Conservation (phyloP, 1,284 basidiomycete species). For the Phylloporus sp. region DNA sequence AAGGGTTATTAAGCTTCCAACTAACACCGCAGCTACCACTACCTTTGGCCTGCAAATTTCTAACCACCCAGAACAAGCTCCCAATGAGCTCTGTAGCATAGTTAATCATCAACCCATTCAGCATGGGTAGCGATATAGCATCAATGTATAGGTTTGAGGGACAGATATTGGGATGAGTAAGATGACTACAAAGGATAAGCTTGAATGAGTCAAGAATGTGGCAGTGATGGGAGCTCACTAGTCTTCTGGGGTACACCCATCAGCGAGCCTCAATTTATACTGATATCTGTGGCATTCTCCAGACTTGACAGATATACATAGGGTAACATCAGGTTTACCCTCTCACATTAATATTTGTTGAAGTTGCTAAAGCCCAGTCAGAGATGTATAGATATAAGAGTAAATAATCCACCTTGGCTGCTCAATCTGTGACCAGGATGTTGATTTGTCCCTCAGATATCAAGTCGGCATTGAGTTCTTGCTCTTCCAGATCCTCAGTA, state of each 20-base stretch:
- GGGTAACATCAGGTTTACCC: slow-evolving; percentile 60
- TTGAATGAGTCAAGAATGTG: slow-evolving; percentile 1
- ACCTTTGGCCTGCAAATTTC: slow-evolving; percentile 87
- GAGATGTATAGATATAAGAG: background rate
- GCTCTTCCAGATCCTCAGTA: slow-evolving; percentile 51
- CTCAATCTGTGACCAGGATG: slow-evolving; percentile 67
- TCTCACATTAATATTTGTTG: slow-evolving; percentile 56
- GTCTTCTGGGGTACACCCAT: slow-evolving; percentile 64
- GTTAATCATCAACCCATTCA: slow-evolving; percentile 86
- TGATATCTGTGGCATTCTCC: slow-evolving; percentile 95
- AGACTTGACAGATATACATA: slow-evolving; percentile 83
- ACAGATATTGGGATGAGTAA: slow-evolving; percentile 67
- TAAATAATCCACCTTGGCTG: slow-evolving; percentile 64
- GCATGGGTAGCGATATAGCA: slow-evolving; percentile 75
- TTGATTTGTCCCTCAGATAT: slow-evolving; percentile 49
- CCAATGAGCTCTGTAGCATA: slow-evolving; percentile 93
- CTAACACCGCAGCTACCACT: slow-evolving; percentile 93
- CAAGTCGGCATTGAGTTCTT: slow-evolving; percentile 60
- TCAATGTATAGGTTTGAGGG: slow-evolving; percentile 82
- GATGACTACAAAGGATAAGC: slow-evolving; percentile 48
- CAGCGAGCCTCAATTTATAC: slow-evolving; percentile 84
- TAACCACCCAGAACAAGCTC: slow-evolving; percentile 76
- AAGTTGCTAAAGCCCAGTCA: slow-evolving; percentile 58
- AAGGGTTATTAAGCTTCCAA: slow-evolving; percentile 83
- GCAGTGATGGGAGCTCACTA: slow-evolving; percentile 58